Evolutionary conservation across 164 flowering plant species (phyloP), one percentile per base, ranked within the genome.

Genomic region (Liriodendron chinense): DNA sequence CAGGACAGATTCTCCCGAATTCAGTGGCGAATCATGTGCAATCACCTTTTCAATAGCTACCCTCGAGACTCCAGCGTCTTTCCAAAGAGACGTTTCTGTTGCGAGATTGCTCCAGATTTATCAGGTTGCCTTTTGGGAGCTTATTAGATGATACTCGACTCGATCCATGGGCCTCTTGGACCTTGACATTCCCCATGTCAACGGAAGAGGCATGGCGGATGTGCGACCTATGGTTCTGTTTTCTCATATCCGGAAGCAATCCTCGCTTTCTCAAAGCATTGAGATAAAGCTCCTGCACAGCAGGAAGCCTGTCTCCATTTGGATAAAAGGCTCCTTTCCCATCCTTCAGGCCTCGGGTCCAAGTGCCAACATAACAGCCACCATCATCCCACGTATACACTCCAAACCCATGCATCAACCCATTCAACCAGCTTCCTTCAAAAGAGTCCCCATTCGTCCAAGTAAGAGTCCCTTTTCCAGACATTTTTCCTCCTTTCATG

Each of bases 21-120:
- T 84, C 20, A 83, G 64, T 26, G 90, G 81, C 28, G 84, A 72
- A 79, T 86, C 90, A 81, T 85, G 84, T 67, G 93, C 96, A 76
- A 92, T 83, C 23, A 89, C 89, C 74, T 91, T 94, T 79, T 96
- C 99, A 79, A 94, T 88, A 25, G 98, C 83, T 48, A 87, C 97
- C 97, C 83, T 94, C 99, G 61, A 94, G 91, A 84, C 98, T 94
- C 98, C 98, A 94, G 20, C 97, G 96, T 75, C 98, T 90, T 78
- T 93, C 94, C 67, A 94, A 59, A 25, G 93, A 86, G 50, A 90
- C 84, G 82, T 94, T 90, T 77, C 75, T 86, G 34, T 59, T 70
- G 7, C 84, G 87, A 63, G 91, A 82, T 74, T 87, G 89, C 70
- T 88, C 95, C 74, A 90, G 78, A 78, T 86, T 89, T 68, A 89